phyloP scores from a whole-genome alignment of 495 filamentous ascomycete genomes.

The Chaetomium cochliodes region DNA sequence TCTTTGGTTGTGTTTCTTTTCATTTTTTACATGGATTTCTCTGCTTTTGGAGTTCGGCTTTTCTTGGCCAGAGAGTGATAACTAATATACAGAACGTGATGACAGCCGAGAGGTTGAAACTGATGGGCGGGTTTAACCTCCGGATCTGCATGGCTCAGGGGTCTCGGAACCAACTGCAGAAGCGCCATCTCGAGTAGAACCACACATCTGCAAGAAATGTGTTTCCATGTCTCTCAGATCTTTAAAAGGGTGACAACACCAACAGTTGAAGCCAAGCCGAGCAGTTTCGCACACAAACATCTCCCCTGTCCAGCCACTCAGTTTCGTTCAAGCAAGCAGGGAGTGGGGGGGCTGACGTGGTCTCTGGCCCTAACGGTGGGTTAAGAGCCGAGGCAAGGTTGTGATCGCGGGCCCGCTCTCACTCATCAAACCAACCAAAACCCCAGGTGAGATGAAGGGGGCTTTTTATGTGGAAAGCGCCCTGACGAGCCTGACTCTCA shows the following conservation, averaged over 20 bases:
- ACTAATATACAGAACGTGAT: too few species aligned
- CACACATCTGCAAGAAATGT: background rate
- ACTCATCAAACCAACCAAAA: background rate
- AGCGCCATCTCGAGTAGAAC: background rate
- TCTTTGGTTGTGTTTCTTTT: too few species aligned
- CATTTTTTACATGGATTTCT: too few species aligned
- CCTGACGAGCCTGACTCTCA: background rate
- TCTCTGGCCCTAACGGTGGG: conserved; percentile 8
- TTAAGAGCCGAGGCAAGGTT: background rate
- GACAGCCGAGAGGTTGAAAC: conserved; percentile 11
- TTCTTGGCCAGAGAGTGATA: too few species aligned
- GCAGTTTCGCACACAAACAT: too few species aligned
- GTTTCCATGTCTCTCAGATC: too few species aligned
- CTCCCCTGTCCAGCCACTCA: too few species aligned
- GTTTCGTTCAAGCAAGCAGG: background rate
- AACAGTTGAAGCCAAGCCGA: too few species aligned
- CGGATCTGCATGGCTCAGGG: conserved; percentile 20
- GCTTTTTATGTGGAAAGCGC: background rate
- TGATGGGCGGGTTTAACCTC: background rate
- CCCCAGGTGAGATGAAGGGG: conserved; percentile 9
- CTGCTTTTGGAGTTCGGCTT: too few species aligned
- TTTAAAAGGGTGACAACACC: too few species aligned
- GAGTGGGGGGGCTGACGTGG: conserved; percentile 11
- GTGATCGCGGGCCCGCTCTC: background rate
- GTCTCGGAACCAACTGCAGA: background rate